phyloP scores from a whole-genome alignment of 1,139 yeast species.

The Saccharomycopsis hybrid region DNA sequence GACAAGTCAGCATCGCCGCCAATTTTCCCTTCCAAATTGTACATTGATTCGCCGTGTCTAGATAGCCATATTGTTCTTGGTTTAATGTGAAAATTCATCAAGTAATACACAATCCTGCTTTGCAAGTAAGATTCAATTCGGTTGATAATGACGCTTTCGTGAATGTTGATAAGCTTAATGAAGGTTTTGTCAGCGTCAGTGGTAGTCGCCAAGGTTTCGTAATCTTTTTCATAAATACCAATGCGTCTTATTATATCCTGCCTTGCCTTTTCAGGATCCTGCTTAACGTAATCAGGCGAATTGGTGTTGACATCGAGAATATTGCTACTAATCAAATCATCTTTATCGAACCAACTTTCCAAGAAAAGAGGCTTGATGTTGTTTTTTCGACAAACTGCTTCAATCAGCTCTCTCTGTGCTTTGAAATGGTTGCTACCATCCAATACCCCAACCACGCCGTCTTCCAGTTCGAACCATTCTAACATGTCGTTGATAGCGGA shows the following conservation, averaged over 20 bases:
- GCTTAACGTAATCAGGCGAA: conserved; percentile 78
- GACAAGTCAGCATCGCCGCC: conserved; percentile 93
- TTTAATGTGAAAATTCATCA: conserved; percentile 90
- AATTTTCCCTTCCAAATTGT: conserved; percentile 86
- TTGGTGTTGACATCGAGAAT: conserved; percentile 80
- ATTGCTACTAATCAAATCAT: conserved; percentile 69
- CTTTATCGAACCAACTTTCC: conserved; percentile 87
- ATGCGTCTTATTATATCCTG: conserved; percentile 70
- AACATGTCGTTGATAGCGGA: conserved; percentile 78
- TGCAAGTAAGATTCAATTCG: conserved; percentile 83
- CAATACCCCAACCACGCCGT: conserved; percentile 84
- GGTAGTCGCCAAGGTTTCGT: conserved; percentile 60
- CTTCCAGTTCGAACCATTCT: conserved; percentile 74
- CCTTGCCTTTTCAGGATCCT: conserved; percentile 66
- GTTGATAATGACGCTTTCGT: conserved; percentile 81
- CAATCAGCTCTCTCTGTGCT: conserved; percentile 61
- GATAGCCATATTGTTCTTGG: conserved; percentile 91
- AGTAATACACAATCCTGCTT: conserved; percentile 88
- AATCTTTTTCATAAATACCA: conserved; percentile 60
- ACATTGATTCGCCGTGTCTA: conserved; percentile 92
- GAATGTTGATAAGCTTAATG: conserved; percentile 80
- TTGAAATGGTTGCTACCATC: conserved; percentile 84
- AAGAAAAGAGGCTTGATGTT: conserved; percentile 83
- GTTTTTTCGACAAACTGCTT: conserved; percentile 56
- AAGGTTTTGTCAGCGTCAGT: conserved; percentile 67